These are phyloP conservation scores for Teunomyces pallodes DNA, from an alignment of 805 yeast species.

Conservation along the genomic window DNA sequence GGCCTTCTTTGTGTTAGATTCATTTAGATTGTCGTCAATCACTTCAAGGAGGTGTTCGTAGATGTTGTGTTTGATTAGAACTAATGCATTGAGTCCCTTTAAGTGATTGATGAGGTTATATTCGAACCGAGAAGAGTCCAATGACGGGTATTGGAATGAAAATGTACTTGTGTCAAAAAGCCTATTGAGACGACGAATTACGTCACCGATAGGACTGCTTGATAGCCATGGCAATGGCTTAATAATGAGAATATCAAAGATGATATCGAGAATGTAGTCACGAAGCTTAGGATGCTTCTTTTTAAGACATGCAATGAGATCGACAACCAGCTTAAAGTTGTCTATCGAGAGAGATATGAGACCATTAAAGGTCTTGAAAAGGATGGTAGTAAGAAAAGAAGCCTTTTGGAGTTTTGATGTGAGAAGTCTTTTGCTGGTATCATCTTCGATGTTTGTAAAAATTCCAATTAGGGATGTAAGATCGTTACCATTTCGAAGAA, in stretches of 20 bases:
- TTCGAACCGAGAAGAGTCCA: constrained; percentile 37
- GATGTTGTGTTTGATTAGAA: constrained; percentile 54
- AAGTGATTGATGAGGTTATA: constrained; percentile 56
- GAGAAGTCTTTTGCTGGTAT: constrained; percentile 12
- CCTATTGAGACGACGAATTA: constrained; percentile 7
- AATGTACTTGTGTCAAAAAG: not conserved
- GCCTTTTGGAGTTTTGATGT: constrained; percentile 57
- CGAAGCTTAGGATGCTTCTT: constrained; percentile 56
- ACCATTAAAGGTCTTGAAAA: constrained; percentile 78
- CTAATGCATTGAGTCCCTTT: constrained; percentile 55
- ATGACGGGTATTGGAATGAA: constrained; percentile 12
- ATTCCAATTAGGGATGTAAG: constrained; percentile 61
- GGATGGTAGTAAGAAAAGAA: constrained; percentile 55
- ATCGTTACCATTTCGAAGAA: constrained; percentile 59
- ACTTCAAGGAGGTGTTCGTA: constrained; percentile 45
- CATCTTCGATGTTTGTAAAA: constrained; percentile 48
- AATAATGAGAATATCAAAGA: constrained; percentile 65
- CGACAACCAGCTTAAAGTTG: constrained; percentile 52
- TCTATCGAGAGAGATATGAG: constrained; percentile 59
- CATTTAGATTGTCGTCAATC: constrained; percentile 43
- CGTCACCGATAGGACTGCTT: constrained; percentile 19
- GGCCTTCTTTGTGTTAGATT: constrained; percentile 53
- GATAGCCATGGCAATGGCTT: constrained; percentile 54
- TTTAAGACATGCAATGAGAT: constrained; percentile 60
- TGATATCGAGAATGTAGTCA: constrained; percentile 64